Conservation (phyloP, 2,329 filamentous ascomycete species). For the Aspergillus sp. region DNA sequence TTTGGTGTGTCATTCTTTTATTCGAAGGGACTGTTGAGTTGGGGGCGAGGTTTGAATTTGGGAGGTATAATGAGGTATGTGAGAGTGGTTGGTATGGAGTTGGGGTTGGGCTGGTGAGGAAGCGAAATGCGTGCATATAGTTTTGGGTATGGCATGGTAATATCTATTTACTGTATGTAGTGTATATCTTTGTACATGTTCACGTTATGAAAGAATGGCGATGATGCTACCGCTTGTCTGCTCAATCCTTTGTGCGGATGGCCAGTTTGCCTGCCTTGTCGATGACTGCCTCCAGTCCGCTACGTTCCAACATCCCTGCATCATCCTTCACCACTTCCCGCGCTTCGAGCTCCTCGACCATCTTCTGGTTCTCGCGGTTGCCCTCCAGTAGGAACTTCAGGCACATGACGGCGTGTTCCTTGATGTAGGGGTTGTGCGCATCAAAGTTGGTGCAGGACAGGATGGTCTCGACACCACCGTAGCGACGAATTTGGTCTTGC, state of each 20-base stretch:
- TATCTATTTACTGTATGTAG: neutral
- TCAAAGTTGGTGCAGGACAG: conserved; percentile 90
- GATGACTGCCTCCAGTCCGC: conserved; percentile 47
- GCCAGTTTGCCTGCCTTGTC: conserved; percentile 47
- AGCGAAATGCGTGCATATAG: neutral
- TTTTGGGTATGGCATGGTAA: neutral
- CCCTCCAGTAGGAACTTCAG: conserved; percentile 69
- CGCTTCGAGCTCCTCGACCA: conserved; percentile 53
- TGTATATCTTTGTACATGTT: neutral
- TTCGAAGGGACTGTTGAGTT: neutral
- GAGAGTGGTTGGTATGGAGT: neutral
- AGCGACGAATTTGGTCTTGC: conserved; percentile 81
- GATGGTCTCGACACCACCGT: conserved; percentile 83
- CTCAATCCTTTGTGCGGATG: conserved; percentile 38
- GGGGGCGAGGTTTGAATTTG: neutral
- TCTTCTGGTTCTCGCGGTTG: conserved; percentile 55
- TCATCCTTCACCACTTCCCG: conserved; percentile 47
- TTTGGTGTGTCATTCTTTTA: neutral
- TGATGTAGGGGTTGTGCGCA: conserved; percentile 90
- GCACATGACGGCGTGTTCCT: conserved; percentile 85
- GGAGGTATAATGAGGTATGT: neutral
- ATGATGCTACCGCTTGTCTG: conserved; percentile 2
- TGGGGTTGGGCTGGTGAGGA: neutral
- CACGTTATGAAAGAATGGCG: neutral
- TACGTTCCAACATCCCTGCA: conserved; percentile 42